Conservation (phyloP, 345 rosid species). For the Dipteronia sinensis region DNA sequence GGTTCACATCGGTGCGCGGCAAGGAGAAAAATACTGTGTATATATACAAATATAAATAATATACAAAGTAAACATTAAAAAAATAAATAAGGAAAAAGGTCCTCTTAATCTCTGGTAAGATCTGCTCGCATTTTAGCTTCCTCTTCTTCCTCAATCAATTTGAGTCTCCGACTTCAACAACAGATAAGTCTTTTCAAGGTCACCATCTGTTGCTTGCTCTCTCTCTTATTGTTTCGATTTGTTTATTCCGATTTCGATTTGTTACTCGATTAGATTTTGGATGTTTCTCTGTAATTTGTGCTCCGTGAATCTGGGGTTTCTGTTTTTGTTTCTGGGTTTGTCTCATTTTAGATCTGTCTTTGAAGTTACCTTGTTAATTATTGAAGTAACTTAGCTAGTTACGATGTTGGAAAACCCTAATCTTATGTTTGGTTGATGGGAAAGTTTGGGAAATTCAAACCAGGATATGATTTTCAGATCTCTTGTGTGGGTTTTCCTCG, state of each 20-base stretch:
- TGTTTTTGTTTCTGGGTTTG: neutral
- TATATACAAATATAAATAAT: neutral
- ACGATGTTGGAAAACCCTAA: slow-evolving; percentile 12
- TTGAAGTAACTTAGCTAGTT: slow-evolving; percentile 2
- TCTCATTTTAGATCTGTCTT: slow-evolving; percentile 24
- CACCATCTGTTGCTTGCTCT: neutral
- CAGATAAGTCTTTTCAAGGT: slow-evolving; percentile 23
- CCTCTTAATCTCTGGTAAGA: neutral
- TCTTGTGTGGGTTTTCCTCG: slow-evolving; percentile 7
- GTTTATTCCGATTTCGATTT: neutral
- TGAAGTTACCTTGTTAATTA: neutral
- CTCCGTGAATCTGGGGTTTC: slow-evolving; percentile 1
- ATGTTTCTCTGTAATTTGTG: neutral
- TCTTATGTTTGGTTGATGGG: slow-evolving; percentile 7
- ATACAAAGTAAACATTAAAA: neutral
- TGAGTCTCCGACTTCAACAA: neutral
- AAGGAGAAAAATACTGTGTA: neutral
- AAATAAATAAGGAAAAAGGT: neutral
- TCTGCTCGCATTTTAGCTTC: slow-evolving; percentile 22
- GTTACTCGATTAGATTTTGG: neutral
- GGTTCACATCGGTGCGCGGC: no score
- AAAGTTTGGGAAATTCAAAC: slow-evolving; percentile 2
- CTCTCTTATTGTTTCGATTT: neutral
- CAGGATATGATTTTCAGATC: neutral
- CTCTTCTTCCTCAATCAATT: slow-evolving; percentile 2